A percentile compares a stretch with the other conserved stretches of the same genome.
These are phyloP conservation scores for Starmerella stellata DNA, from an alignment of 805 yeast genomes.

Conservation along the genomic window DNA sequence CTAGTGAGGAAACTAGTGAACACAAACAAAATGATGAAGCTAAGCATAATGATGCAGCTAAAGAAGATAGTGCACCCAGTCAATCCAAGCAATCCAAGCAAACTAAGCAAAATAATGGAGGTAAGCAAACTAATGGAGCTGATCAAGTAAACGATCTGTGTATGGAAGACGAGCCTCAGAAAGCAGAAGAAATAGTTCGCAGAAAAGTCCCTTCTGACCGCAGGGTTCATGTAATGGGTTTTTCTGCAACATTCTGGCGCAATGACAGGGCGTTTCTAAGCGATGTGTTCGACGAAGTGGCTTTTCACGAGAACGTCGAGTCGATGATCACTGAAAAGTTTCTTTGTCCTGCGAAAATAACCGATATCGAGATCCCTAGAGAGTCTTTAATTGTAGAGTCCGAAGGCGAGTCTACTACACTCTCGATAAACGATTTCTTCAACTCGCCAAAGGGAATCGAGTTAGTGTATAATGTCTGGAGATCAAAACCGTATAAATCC, in stretches of 20 bases:
- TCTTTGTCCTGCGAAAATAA: constrained; percentile 50
- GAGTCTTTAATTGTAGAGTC: background rate
- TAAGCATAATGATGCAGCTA: no score
- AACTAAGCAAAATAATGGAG: no score
- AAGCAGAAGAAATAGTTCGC: background rate
- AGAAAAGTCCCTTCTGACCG: constrained; percentile 20
- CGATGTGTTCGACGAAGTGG: constrained; percentile 50
- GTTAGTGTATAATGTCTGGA: constrained; percentile 36
- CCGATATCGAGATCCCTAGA: constrained; percentile 27
- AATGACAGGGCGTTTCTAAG: constrained; percentile 49
- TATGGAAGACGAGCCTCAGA: background rate
- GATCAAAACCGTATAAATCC: constrained; percentile 31
- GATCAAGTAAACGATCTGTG: no score
- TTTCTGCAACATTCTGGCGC: constrained; percentile 72
- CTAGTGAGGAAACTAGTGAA: no score
- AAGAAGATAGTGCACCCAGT: no score
- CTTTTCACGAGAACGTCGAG: constrained; percentile 44
- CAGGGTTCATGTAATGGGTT: constrained; percentile 50
- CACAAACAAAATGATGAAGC: no score
- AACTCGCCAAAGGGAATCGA: constrained; percentile 18
- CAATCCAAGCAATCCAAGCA: background rate
- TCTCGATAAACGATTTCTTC: constrained; percentile 5
- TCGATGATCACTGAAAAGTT: constrained; percentile 54
- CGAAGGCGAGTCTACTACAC: background rate
- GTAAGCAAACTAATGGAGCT: no score